These are phyloP conservation scores for Bathelium albidoporum DNA, from an alignment of 495 filamentous ascomycete genomes.

Conservation along the genomic window DNA sequence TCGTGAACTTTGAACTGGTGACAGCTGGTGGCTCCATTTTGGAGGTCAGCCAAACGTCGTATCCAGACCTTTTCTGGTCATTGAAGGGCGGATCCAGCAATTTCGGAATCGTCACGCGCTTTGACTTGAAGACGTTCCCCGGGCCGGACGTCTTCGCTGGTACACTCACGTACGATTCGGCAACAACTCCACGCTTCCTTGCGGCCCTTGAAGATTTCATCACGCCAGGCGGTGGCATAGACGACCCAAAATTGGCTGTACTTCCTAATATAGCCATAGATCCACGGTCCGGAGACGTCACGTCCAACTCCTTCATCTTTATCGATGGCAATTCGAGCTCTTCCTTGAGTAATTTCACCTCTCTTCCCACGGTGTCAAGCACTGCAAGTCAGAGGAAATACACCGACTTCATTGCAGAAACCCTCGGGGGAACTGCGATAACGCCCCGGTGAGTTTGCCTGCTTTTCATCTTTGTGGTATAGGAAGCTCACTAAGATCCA, in stretches of 20 bases:
- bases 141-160: neutral
- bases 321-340: neutral
- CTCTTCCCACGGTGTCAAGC: neutral
- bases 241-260: neutral
- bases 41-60: slow-evolving; percentile 39
- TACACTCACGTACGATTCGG: neutral
- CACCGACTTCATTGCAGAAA: neutral
- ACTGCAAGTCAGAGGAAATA: neutral
- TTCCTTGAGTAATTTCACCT: neutral
- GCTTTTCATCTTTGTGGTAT: too few species aligned
- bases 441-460: too few species aligned
- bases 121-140: slow-evolving; percentile 16
- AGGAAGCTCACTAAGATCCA: neutral
- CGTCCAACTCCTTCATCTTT: neutral
- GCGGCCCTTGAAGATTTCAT: neutral
- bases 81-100: slow-evolving; percentile 35
- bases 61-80: slow-evolving; percentile 53
- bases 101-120: slow-evolving; percentile 32
- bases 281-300: neutral
- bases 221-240: neutral
- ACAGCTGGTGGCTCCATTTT: slow-evolving; percentile 44
- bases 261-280: neutral
- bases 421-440: too few species aligned
- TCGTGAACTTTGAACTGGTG: slow-evolving; percentile 40
- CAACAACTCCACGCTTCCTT: neutral